These are phyloP conservation scores for Quercus lobata DNA, from an alignment of 331 rosid genomes.

Conservation along the genomic window DNA sequence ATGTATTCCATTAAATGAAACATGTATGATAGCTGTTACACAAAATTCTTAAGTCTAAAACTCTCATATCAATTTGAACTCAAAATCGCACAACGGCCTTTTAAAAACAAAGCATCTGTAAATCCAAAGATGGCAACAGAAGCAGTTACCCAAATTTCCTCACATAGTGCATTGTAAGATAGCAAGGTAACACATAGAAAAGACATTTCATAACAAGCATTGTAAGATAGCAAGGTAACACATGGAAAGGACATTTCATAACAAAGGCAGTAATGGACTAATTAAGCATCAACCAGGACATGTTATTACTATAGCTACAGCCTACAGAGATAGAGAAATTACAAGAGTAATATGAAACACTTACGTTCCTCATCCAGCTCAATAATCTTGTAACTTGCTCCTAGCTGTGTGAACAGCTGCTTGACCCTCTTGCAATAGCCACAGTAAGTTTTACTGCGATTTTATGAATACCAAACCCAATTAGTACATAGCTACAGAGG, in stretches of 20 bases:
- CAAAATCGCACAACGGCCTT: background rate
- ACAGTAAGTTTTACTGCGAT: constrained; percentile 78
- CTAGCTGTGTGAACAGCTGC: constrained; percentile 49
- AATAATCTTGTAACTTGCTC: constrained; percentile 62
- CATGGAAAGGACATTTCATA: background rate
- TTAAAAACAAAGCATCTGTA: too few relatives aligned
- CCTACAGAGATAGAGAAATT: background rate
- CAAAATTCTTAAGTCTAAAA: background rate
- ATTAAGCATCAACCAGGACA: background rate
- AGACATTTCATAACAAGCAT: background rate
- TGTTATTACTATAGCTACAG: background rate
- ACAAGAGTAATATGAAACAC: background rate
- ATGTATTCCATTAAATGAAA: background rate
- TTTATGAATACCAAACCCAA: background rate
- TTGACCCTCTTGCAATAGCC: constrained; percentile 74
- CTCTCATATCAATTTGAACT: background rate
- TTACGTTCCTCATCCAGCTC: constrained; percentile 68
- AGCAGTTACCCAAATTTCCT: background rate
- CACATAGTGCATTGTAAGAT: too few relatives aligned
- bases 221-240: background rate
- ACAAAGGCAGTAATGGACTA: constrained; percentile 1
- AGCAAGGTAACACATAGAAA: background rate
- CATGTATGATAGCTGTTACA: background rate
- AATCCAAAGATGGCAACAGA: background rate
- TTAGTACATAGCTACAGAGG: background rate